Evolutionary conservation across 2,329 filamentous ascomycete genomes (phyloP).

Genomic region (Xylaria sp.): DNA sequence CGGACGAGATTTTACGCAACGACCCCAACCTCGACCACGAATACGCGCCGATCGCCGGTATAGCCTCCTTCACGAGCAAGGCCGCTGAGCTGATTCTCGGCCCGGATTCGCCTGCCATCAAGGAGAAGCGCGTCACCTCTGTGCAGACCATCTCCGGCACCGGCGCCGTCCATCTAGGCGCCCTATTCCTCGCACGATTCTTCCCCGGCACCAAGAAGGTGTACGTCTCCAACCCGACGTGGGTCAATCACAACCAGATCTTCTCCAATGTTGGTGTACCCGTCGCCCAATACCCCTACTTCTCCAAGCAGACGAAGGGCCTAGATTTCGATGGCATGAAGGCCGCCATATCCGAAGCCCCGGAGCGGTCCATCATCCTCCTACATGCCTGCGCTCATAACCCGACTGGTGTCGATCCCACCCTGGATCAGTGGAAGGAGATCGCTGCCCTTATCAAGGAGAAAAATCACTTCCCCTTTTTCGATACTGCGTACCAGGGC

Average conservation of each 20-base stretch:
- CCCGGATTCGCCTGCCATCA: conserved; percentile 79
- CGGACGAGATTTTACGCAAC: conserved; percentile 86
- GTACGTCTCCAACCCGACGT: conserved; percentile 95
- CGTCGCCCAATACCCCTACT: conserved; percentile 91
- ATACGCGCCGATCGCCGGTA: conserved; percentile 95
- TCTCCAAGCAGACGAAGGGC: conserved; percentile 85
- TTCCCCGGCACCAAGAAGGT: conserved; percentile 78
- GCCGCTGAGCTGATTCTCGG: conserved; percentile 92
- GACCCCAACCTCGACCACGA: conserved; percentile 96
- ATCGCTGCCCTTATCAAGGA: conserved; percentile 79
- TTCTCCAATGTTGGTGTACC: conserved; percentile 88
- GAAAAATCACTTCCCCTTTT: conserved; percentile 95
- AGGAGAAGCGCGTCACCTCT: conserved; percentile 82
- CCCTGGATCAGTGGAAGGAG: conserved; percentile 92
- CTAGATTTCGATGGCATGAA: conserved; percentile 94
- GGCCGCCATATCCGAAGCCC: conserved; percentile 72
- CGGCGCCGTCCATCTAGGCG: conserved; percentile 91
- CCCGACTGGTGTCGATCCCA: conserved; percentile 95
- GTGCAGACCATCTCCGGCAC: conserved; percentile 98
- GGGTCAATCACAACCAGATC: conserved; percentile 99
- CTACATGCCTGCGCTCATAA: conserved; percentile 98
- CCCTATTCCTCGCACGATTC: conserved; percentile 93
- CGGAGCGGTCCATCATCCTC: conserved; percentile 84
- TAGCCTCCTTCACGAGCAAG: conserved; percentile 85
- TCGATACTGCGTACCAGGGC: conserved; percentile 97